These are phyloP conservation scores for Cyclanthera cordifolia DNA, from an alignment of 306 rosid species.

Conservation along the genomic window DNA sequence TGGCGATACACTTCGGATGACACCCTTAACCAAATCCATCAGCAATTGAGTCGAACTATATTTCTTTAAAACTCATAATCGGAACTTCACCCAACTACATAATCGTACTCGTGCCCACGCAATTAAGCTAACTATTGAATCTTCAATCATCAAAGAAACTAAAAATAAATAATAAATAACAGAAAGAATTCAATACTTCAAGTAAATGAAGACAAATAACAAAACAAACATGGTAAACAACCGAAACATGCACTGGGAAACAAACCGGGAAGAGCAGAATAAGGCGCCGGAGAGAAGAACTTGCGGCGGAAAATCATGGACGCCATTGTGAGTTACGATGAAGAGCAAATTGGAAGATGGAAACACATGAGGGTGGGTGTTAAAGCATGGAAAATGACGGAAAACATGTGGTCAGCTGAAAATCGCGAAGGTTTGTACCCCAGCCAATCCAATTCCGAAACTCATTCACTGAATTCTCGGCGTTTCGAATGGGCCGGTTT, in stretches of 20 bases:
- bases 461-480: constrained; percentile 8
- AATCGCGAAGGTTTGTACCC: not conserved
- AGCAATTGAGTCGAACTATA: not conserved
- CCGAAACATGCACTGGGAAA: not conserved
- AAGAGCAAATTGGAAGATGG: not conserved
- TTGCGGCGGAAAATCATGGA: not conserved
- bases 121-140: not conserved
- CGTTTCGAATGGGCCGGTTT: not conserved
- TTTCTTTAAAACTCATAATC: too few species aligned
- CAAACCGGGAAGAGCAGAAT: not conserved
- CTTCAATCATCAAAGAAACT: not conserved
- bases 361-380: not conserved
- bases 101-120: too few species aligned
- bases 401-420: constrained; percentile 8
- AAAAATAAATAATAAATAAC: not conserved
- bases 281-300: not conserved
- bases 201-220: not conserved
- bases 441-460: constrained; percentile 6
- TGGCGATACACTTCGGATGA: not conserved
- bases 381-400: not conserved
- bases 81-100: too few species aligned
- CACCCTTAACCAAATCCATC: not conserved
- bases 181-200: not conserved
- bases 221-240: not conserved
- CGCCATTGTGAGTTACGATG: constrained; percentile 1